Percentiles rank a stretch among this genome's conserved stretches.
Conservation (phyloP, 139 green algal species). For the Coelastrella sp. region DNA sequence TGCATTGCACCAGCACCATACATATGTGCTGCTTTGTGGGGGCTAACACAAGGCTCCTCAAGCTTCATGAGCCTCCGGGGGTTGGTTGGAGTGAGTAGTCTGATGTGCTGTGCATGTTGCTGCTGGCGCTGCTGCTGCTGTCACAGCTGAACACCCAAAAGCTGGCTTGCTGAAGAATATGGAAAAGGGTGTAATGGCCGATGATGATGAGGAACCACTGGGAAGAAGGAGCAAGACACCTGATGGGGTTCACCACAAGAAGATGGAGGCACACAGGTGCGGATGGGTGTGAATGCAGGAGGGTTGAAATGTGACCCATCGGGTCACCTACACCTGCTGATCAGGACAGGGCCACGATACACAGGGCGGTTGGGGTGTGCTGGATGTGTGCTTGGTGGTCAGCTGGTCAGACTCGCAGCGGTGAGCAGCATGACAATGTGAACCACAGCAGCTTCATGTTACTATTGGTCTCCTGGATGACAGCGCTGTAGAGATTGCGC, state of each 20-base stretch:
- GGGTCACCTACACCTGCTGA: neutral
- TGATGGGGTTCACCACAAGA: neutral
- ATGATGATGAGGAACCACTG: neutral
- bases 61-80: no score
- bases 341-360: neutral
- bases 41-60: no score
- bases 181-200: conserved; percentile 45
- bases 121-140: neutral
- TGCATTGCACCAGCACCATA: neutral
- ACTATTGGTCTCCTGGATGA: no score
- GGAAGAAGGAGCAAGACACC: conserved; percentile 28
- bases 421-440: no score
- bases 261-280: conserved; percentile 40
- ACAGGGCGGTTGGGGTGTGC: no score
- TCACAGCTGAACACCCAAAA: conserved; percentile 45
- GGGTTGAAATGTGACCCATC: neutral
- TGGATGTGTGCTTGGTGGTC: no score
- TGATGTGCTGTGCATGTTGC: no score
- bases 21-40: neutral
- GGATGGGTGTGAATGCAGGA: neutral
- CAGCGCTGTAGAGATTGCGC: no score
- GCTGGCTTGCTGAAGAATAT: conserved; percentile 66
- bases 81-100: no score
- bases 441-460: no score
- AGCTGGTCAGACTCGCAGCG: no score